Base-by-base conservation (phyloP, 495 filamentous ascomycete genomes). In the Friedmanniomyces simplex region DNA sequence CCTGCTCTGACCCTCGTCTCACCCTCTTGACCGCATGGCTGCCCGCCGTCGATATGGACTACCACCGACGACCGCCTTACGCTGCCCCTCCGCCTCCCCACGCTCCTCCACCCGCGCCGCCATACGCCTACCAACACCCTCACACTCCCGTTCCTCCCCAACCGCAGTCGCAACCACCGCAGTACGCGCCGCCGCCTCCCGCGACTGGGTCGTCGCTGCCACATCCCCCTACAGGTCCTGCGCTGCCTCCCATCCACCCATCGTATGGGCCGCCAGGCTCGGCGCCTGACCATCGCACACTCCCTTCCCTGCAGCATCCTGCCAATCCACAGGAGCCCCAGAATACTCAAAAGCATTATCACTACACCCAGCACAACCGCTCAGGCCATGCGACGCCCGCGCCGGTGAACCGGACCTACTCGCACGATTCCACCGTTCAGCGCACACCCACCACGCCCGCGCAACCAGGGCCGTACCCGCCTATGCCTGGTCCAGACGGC, bases 361-460 rank as follows among this genome's bases (percentile, higher is more conserved):
- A 34, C 32, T 55, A 63, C 56, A 45, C 12, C 50, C 48, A 50
- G 16, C 46, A 58, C 41, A 43, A 43, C 45, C 50, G 55, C 21
- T 63, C 60, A 0, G 60, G 60, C 18, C 60, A 63, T 59, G 60
- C 60, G 39, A 63, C 60, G 14, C 60, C 60, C 2, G 60, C 60
- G 34, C 60, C 60, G 6, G 60, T 63, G 60, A 63, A 55, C 36
- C 39, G 60, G 4, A 36, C 60, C 1, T 63, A 59, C 46, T 63
- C 60, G 34, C 55, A 59, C 60, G 60, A 63, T 50, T 63, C 60
- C 1, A 28, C 56, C 8, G 37, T 48, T 20, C 60, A 62, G 55
- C 55, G 60, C 30, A 63, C 60, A 14, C 60, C 60, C 14, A 63
- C 60, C 26, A 63, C 60, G 16, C 60, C 60, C 13, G 60, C 46